Conservation (phyloP, 2,329 filamentous ascomycete genomes). For the Venturia effusa region DNA sequence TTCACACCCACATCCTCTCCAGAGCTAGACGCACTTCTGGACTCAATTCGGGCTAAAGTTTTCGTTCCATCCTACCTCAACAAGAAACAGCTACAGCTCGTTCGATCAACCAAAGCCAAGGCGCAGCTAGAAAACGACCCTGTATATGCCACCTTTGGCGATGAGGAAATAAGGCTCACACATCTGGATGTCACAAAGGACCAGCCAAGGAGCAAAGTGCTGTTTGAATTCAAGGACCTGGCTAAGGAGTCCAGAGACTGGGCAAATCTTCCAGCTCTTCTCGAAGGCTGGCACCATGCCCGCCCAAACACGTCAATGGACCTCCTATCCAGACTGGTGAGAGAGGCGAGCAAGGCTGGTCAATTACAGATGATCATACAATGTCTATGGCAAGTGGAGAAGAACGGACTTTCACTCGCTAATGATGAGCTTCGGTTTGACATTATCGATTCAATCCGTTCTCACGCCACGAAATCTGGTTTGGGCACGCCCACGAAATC, state of each 20-base stretch:
- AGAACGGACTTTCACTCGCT: constrained; percentile 25
- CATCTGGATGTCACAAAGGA: constrained; percentile 22
- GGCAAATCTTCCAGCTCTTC: constrained; percentile 23
- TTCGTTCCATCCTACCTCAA: constrained; percentile 53
- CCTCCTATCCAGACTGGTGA: constrained; percentile 23
- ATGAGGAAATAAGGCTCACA: constrained; percentile 25
- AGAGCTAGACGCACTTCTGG: constrained; percentile 44
- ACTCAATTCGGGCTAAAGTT: constrained; percentile 44
- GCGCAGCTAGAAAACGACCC: constrained; percentile 10
- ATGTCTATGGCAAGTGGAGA: constrained; percentile 21
- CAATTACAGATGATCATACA: constrained; percentile 21
- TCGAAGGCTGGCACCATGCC: constrained; percentile 22
- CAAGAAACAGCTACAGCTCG: constrained; percentile 39
- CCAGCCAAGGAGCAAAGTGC: constrained; percentile 19
- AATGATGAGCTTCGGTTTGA: constrained; percentile 11
- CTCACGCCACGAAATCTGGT: background rate
- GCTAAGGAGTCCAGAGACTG: constrained; percentile 19
- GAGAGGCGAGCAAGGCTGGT: constrained; percentile 20
- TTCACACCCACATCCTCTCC: constrained; percentile 43
- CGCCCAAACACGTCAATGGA: constrained; percentile 14
- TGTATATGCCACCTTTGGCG: constrained; percentile 13
- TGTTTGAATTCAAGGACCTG: constrained; percentile 21
- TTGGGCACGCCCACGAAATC: background rate
- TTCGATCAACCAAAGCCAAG: constrained; percentile 24
- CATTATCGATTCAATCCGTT: background rate